Evolutionary conservation across 2,329 filamentous ascomycete genomes (phyloP), one percentile per base, ranked within the genome.

Genomic region (Chaetomium sp.): DNA sequence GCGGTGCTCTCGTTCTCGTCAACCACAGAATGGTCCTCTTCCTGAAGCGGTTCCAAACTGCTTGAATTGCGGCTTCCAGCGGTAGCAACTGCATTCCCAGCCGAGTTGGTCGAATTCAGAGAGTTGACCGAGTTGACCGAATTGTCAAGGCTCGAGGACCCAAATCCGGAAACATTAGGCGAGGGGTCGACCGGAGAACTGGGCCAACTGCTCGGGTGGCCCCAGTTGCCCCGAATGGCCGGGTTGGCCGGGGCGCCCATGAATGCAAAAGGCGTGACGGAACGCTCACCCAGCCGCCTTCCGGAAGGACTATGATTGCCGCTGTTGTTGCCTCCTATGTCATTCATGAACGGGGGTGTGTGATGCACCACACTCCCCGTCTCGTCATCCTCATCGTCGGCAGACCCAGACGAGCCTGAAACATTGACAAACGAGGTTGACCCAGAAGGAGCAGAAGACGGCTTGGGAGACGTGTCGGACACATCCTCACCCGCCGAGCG

Each of bases 401-500:
- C 12, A 5, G 42, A 36, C 14, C 34, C 43, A 27, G 38, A 45
- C 9, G 50, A 38, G 38, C 48, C 49, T 32, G 57, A 50, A 35
- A 43, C 53, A 52, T 58, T 42, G 46, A 51, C 50, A 14, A 55
- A 58, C 1, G 52, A 59, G 12, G 14, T 40, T 19, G 54, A 51
- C 19, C 19, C 19, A 4, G 52, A 47, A 1, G 53, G 53, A 14
- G 51, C 8, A 4, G 52, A 45, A 2, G 52, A 52, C n/a, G 51
- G 37, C 32, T 49, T 44, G 12, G 49, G 33, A 5, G 47, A 34
- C 1, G 49, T 43, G 51, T 52, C 33, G 33, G 46, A 19, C 37
- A 57, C 10, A 36, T 50, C 45, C 19, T 47, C 38, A 6, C 36
- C 52, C 40, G 51, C 43, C 6, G 59, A 49, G 7, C 50, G 57